These are phyloP conservation scores for Pseudoneurospora amorphoporcata DNA, from an alignment of 495 filamentous ascomycete genomes.

Conservation along the genomic window DNA sequence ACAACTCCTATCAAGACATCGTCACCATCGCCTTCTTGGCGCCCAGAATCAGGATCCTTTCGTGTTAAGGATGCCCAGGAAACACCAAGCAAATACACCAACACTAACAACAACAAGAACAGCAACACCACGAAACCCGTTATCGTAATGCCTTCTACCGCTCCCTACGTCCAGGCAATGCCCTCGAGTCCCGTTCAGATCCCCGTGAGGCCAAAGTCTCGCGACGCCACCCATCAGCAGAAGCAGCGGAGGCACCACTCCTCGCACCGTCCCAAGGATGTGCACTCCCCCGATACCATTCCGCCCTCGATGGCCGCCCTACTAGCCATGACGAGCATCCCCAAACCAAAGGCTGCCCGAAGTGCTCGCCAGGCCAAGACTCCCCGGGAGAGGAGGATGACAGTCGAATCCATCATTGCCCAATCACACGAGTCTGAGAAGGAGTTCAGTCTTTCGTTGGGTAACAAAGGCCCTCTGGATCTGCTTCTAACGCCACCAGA, in stretches of 20 bases:
- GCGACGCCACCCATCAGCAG: constrained; percentile 20
- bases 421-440: constrained; percentile 41
- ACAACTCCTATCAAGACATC: not conserved
- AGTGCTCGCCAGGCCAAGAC: constrained; percentile 13
- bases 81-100: not conserved
- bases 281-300: constrained; percentile 40
- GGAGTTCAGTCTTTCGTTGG: constrained; percentile 32
- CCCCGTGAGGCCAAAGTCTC: constrained; percentile 25
- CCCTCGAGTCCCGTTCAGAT: constrained; percentile 38
- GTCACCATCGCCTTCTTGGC: not conserved
- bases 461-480: constrained; percentile 38
- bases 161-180: constrained; percentile 8
- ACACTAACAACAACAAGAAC: not conserved
- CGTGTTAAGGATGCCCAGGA: not conserved
- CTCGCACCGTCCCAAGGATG: constrained; percentile 20
- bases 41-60: not conserved
- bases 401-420: constrained; percentile 40
- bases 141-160: not conserved
- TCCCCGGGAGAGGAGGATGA: constrained; percentile 28
- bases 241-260: constrained; percentile 10
- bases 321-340: constrained; percentile 50
- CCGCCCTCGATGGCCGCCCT: constrained; percentile 50
- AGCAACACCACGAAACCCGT: not conserved
- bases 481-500: constrained; percentile 46
- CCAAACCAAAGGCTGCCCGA: constrained; percentile 29